phyloP scores from a whole-genome alignment of 257 asterid species.

The Vinca minor region DNA sequence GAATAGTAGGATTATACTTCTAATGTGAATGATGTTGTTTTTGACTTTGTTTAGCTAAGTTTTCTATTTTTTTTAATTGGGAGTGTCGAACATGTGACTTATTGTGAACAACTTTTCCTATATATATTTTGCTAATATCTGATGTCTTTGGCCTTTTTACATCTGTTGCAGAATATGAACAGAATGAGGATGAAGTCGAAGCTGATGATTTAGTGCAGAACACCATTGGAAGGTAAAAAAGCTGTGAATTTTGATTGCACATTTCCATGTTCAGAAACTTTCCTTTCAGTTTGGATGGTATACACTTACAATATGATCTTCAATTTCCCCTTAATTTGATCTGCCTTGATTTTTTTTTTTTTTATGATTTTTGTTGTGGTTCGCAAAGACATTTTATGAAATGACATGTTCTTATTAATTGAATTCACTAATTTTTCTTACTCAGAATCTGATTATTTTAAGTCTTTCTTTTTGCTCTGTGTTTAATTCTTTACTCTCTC shows the following conservation, averaged over 20 bases:
- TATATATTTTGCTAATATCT: background rate
- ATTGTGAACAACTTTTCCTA: background rate
- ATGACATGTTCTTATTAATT: background rate
- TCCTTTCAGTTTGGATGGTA: background rate
- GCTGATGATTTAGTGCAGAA: constrained; percentile 20
- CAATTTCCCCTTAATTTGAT: background rate
- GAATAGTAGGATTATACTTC: background rate
- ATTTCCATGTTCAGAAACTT: background rate
- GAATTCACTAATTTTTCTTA: background rate
- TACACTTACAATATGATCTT: background rate
- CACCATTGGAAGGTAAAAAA: constrained; percentile 62
- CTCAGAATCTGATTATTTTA: background rate
- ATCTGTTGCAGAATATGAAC: constrained; percentile 44
- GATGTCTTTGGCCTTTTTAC: constrained; percentile 13
- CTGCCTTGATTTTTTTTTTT: background rate
- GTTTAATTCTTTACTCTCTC: background rate
- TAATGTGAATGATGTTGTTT: background rate
- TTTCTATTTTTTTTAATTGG: background rate
- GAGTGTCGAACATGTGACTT: background rate
- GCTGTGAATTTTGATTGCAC: constrained; percentile 36
- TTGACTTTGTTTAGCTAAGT: background rate
- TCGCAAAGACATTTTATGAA: background rate
- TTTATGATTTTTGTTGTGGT: background rate
- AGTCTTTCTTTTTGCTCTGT: background rate
- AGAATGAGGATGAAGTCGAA: constrained; percentile 27